Base-by-base conservation (phyloP, 225 moss, liverwort and hornwort species). In the Rhytidiadelphus loreus region DNA sequence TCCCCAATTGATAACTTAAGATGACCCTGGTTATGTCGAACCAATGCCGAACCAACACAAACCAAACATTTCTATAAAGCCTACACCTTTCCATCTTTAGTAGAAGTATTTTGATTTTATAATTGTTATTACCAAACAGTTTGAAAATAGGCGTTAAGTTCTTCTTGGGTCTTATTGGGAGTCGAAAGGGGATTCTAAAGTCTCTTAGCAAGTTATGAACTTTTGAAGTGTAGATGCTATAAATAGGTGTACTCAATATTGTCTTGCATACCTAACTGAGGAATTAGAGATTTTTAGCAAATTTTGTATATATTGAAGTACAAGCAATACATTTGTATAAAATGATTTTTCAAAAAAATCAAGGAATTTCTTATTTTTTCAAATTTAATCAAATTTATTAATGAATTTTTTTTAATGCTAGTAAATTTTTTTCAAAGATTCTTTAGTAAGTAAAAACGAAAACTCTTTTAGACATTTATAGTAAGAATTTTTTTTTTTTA, bases 401-500 rank as follows among this genome's bases (percentile, higher is more conserved):
- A 10, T 72, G 1, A 44, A 44, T 44, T 16, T 28, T 1, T 9
- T 16, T 41, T 15, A 1, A 3, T 25, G 3, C 2, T 4, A 25
- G 5, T 5, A 15, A 24, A 4, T 13, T 41, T 25, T 41, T 70
- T 15, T n/a, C 8, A 39, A 14, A 41, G 2, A 5, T 43, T 71
- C 41, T 43, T 28, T 16, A 72, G 9, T 44, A 1, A 44, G 44
- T 72, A 5, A 5, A 13, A 72, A 43, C 44, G 28, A 44, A 2
- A 28, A 44, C 6, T 28, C 1, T 43, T 28, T 28, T 14, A 1
- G 16, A 72, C 16, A 6, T 72, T 71, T 71, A 9, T 26, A 1
- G 3, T 8, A 71, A 9, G 16, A 26, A 43, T 5, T 26, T 71
- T 2, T 43, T 0, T 2, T 44, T 9, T 44, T 25, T 24, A 16